Base-by-base conservation (phyloP, 83 land plant species). In the Picea mariana region DNA sequence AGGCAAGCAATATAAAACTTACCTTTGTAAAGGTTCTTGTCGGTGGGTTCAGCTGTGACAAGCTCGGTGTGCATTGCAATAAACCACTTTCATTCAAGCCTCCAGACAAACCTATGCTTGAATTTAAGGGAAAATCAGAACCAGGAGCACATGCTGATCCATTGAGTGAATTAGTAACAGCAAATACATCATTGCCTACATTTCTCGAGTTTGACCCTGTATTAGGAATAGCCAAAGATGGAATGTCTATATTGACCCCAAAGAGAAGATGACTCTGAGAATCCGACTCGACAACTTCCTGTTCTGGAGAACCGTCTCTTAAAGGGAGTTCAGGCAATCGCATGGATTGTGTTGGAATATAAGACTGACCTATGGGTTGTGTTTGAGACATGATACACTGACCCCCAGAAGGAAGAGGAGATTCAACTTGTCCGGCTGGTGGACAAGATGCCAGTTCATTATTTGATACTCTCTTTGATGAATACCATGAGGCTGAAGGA, bases 1-100 rank as follows among this genome's bases (percentile, higher is more conserved):
- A 6, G 38, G 58, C 3, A 13, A 4, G 52, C 20, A 31, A 67
- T 16, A 6, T 69, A 23, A 23, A 27, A 34, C 66, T 24, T 26
- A 91, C 93, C 93, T 91, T 91, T 16, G 89, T 89, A 64, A 91
- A 91, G 24, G 82, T 91, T 67, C 62, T 81, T 62, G 80, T 71
- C 52, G 82, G 85, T 44, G 81, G 83, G 67, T 85, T 86, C 34
- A 77, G 31, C 44, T 60, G 52, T 31, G 80, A 58, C 13, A 60
- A 64, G 67, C 83, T 88, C 55, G 83, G 88, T n/a, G 81, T 40
- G 65, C 65, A 40, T 11, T 85, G 89, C 66, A 85, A 68, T 78
- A 88, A 66, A 66, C 84, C 86, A 26, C 87, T 81, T 69, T 87
- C 89, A 62, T 87, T 82, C 62, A 85, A 34, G 52, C 79, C 82